These are phyloP conservation scores for Tieghemostelium lacteum DNA, from an alignment of 78 protist species.

Conservation along the genomic window DNA sequence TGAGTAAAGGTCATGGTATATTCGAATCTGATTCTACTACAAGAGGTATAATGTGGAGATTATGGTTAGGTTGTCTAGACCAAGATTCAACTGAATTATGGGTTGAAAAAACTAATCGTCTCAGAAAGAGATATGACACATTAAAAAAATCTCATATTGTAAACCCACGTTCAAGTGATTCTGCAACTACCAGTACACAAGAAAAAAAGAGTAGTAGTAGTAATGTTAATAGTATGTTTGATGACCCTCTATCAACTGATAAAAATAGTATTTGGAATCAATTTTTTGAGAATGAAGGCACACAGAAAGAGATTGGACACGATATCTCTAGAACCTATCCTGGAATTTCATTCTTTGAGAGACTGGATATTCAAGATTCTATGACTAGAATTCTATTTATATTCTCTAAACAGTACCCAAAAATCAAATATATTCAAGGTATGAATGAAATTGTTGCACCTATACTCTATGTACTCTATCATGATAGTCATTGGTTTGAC, in stretches of 20 bases:
- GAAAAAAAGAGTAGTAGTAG: background rate
- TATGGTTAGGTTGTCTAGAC: conserved; percentile 21
- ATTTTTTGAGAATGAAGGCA: conserved; percentile 75
- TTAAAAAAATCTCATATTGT: conserved; percentile 35
- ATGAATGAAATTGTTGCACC: conserved; percentile 91
- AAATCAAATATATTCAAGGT: conserved; percentile 82
- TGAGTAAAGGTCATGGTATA: background rate
- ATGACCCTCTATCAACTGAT: conserved; percentile 57
- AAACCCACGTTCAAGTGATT: conserved; percentile 18
- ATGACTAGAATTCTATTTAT: conserved; percentile 78
- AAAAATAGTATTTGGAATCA: conserved; percentile 76
- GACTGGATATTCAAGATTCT: conserved; percentile 42
- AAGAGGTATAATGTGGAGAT: conserved; percentile 46
- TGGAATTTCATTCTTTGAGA: conserved; percentile 76
- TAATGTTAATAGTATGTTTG: background rate
- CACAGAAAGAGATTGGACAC: conserved; percentile 76
- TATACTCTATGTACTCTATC: conserved; percentile 15
- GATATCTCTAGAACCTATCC: conserved; percentile 84
- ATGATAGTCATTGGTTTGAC: conserved; percentile 73
- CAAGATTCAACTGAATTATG: conserved; percentile 9
- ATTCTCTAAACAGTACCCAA: conserved; percentile 69
- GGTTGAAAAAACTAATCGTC: conserved; percentile 40
- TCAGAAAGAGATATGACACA: conserved; percentile 46
- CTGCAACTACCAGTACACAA: background rate
- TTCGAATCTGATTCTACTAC: conserved; percentile 21